These are phyloP conservation scores for Fraxinus nigra DNA, from an alignment of 305 asterid species.

Conservation along the genomic window DNA sequence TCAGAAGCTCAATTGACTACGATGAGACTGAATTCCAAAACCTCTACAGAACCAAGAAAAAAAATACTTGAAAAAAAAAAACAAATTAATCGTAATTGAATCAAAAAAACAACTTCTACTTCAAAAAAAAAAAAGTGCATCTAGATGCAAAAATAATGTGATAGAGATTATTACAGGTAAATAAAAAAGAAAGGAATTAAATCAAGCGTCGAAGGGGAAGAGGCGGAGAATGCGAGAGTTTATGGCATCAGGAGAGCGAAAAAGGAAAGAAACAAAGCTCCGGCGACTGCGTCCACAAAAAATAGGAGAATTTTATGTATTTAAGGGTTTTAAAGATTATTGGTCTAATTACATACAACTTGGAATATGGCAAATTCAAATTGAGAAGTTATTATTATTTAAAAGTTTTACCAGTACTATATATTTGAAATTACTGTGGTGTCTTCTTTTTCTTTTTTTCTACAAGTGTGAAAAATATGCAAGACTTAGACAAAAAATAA, in stretches of 20 bases:
- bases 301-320: neutral
- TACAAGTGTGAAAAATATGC: neutral
- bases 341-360: neutral
- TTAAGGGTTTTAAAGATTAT: neutral
- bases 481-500: neutral
- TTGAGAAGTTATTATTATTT: neutral
- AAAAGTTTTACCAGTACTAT: neutral
- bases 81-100: neutral
- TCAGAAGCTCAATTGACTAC: conserved; percentile 5
- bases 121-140: neutral
- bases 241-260: conserved; percentile 23
- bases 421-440: neutral
- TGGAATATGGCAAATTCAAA: neutral
- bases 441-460: neutral
- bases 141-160: neutral
- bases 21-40: conserved; percentile 26
- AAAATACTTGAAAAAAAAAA: neutral
- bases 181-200: conserved; percentile 5
- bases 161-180: neutral
- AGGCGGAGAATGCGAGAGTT: conserved; percentile 11
- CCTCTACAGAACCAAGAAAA: neutral
- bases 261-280: conserved; percentile 32
- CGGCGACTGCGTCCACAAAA: conserved; percentile 58
- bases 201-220: neutral
- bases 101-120: neutral